These are phyloP conservation scores for Naegleria lovaniensis DNA, from an alignment of 208 protist species.

Conservation along the genomic window DNA sequence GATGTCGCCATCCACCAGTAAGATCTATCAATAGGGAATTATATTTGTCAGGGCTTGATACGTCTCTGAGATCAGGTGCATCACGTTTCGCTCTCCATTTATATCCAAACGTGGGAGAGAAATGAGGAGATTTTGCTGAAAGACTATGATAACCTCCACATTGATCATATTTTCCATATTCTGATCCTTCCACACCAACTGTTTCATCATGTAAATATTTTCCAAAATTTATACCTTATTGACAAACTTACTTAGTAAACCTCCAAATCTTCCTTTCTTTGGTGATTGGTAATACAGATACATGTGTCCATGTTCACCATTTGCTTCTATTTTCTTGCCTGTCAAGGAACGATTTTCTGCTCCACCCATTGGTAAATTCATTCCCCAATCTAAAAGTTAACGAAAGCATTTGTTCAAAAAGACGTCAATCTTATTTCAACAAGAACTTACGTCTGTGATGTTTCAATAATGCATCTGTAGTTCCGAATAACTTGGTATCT, in stretches of 20 bases:
- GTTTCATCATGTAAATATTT: background rate
- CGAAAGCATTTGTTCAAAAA: no score
- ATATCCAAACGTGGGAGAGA: slow-evolving; percentile 11
- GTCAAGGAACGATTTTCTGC: background rate
- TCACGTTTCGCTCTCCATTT: background rate
- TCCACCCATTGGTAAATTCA: slow-evolving; percentile 13
- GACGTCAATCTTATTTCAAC: no score
- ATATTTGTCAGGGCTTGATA: background rate
- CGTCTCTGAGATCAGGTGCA: background rate
- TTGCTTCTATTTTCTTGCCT: background rate
- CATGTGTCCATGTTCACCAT: slow-evolving; percentile 26
- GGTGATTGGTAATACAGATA: slow-evolving; percentile 5
- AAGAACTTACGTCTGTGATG: slow-evolving; percentile 23
- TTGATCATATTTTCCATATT: slow-evolving; percentile 23
- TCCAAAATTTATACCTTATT: background rate
- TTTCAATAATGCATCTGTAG: background rate
- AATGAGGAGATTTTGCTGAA: background rate
- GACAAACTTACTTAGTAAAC: background rate
- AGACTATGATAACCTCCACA: background rate
- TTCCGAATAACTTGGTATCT: slow-evolving; percentile 15
- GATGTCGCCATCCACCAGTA: background rate
- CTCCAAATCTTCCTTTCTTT: background rate
- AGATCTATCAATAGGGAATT: slow-evolving; percentile 17
- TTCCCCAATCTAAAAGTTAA: slow-evolving; percentile 15
- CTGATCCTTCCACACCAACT: slow-evolving; percentile 9